phyloP scores from a whole-genome alignment of 2,329 filamentous ascomycete genomes.

The Dothiorella sarmentorum region DNA sequence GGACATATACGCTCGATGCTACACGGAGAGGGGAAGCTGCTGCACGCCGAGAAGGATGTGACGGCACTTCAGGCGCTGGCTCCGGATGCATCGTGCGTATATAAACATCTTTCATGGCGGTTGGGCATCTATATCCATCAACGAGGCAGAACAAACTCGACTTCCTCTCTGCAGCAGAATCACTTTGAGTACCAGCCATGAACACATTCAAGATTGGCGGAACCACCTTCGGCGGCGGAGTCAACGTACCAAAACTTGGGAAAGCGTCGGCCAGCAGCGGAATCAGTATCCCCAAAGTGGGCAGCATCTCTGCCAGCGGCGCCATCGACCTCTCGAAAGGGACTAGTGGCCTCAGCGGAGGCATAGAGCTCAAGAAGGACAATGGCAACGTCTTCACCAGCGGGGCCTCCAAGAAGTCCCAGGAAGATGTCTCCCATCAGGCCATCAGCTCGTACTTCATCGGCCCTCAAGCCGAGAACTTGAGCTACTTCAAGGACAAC shows the following conservation, averaged over 20 bases:
- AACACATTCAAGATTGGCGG: neutral
- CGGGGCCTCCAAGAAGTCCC: slow-evolving; percentile 2
- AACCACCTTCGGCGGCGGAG: neutral
- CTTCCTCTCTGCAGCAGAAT: too few relatives aligned
- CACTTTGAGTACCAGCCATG: neutral
- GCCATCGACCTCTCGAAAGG: neutral
- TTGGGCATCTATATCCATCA: too few relatives aligned
- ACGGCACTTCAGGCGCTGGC: neutral
- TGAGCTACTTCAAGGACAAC: slow-evolving; percentile 39
- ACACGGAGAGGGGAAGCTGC: slow-evolving; percentile 4
- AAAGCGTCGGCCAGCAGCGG: neutral
- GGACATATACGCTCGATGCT: neutral
- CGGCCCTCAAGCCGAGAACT: slow-evolving; percentile 43
- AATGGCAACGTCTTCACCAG: slow-evolving; percentile 14
- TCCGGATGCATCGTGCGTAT: neutral
- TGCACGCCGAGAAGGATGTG: neutral
- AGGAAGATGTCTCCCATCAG: slow-evolving; percentile 10
- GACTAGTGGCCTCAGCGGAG: neutral
- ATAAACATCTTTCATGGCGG: neutral
- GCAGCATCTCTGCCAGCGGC: slow-evolving; percentile 3
- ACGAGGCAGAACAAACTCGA: too few relatives aligned
- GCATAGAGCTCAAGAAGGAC: slow-evolving; percentile 11
- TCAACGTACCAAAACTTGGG: neutral
- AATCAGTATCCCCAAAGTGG: neutral
- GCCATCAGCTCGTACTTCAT: slow-evolving; percentile 44